These are phyloP conservation scores for Fraxinus floribunda DNA, from an alignment of 305 asterid genomes.

Conservation along the genomic window DNA sequence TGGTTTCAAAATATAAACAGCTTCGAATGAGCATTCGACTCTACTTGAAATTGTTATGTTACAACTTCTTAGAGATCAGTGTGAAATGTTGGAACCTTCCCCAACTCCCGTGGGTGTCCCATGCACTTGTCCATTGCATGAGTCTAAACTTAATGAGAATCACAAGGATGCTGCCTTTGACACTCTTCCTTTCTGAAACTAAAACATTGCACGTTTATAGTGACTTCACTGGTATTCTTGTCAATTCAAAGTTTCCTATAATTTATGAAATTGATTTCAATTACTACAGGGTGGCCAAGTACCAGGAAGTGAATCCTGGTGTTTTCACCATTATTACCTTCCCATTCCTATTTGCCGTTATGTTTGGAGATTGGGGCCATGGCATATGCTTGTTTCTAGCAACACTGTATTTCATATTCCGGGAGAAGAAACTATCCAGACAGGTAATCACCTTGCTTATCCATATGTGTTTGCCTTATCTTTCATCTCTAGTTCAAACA, in stretches of 20 bases:
- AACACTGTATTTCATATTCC: constrained; percentile 38
- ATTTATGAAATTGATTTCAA: background rate
- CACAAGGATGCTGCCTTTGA: background rate
- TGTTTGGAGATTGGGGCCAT: constrained; percentile 60
- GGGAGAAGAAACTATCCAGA: constrained; percentile 42
- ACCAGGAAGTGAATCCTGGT: constrained; percentile 54
- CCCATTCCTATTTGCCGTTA: constrained; percentile 53
- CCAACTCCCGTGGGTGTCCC: background rate
- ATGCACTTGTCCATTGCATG: background rate
- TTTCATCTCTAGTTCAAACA: background rate
- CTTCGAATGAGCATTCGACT: background rate
- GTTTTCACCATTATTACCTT: constrained; percentile 49
- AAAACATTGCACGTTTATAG: background rate
- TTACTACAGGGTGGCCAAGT: constrained; percentile 44
- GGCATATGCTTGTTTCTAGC: constrained; percentile 49
- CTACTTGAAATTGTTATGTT: background rate
- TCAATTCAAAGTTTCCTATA: constrained; percentile 17
- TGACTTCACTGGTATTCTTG: constrained; percentile 16
- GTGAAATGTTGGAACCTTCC: background rate
- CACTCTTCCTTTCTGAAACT: background rate
- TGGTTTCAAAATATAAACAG: background rate
- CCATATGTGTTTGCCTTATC: background rate
- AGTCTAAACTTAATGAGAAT: background rate
- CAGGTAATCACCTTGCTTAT: constrained; percentile 35
- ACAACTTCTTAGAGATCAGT: background rate